Conservation (phyloP, 208 protist genomes). For the Trypanosomatidae sp. region DNA sequence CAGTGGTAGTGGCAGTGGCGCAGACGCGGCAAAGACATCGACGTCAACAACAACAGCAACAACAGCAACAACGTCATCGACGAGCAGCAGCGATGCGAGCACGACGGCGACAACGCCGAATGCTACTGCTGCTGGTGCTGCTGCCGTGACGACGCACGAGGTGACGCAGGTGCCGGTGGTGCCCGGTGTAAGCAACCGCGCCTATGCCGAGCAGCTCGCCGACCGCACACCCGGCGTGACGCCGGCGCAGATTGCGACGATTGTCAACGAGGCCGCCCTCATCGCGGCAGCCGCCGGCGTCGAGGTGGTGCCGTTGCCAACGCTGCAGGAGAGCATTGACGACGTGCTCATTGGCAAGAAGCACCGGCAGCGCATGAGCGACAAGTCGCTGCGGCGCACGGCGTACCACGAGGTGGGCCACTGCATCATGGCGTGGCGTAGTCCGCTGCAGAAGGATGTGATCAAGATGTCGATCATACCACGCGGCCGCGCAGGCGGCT, state of each 20-base stretch:
- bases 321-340: slow-evolving; percentile 82
- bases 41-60: background rate
- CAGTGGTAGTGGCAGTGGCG: background rate
- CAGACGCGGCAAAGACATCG: background rate
- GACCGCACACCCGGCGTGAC: slow-evolving; percentile 88
- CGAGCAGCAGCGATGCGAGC: background rate
- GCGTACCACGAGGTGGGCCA: slow-evolving; percentile 98
- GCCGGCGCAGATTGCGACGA: slow-evolving; percentile 94
- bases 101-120: too few relatives aligned
- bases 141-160: slow-evolving; percentile 2
- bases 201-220: slow-evolving; percentile 55
- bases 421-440: slow-evolving; percentile 90
- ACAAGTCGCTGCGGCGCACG: slow-evolving; percentile 64
- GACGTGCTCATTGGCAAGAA: slow-evolving; percentile 91
- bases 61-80: background rate
- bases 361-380: slow-evolving; percentile 85
- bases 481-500: slow-evolving; percentile 77
- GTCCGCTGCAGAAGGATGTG: slow-evolving; percentile 82
- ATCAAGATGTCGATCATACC: slow-evolving; percentile 90
- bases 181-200: slow-evolving; percentile 68
- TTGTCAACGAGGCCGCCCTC: slow-evolving; percentile 96
- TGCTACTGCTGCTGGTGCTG: background rate
- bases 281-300: slow-evolving; percentile 66
- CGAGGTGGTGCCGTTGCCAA: slow-evolving; percentile 57
- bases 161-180: slow-evolving; percentile 25